Base-by-base conservation (phyloP, 495 filamentous ascomycete genomes). In the Parathielavia appendiculata region DNA sequence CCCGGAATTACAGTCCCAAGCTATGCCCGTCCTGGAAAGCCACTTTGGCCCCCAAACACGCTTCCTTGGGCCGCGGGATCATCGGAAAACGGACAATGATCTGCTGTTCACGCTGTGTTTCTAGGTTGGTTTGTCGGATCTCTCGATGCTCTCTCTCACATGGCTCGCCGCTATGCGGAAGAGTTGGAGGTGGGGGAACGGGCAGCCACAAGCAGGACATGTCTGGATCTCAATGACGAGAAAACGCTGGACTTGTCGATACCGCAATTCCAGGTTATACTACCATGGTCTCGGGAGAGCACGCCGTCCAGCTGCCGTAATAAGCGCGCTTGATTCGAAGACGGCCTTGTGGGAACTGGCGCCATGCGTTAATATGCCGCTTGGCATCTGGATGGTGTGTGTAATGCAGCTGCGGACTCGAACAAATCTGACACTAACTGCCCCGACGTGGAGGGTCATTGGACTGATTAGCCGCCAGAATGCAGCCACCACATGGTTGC, bases 381-480 rank as follows among this genome's bases (percentile, higher is more conserved):
- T 44, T 48, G 58, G 60, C 61, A 61, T 54, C 50, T 63, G 49
- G 46, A 20, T 22, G 35, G 50, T 52, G 50, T 35, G 50, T 35
- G 50, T 40, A 54, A 58, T 56, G 45, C 40, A 48, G 40, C 46
- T 40, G 45, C 36, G 46, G 41, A 35, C 22, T 20, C 40, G n/a
- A 9, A 32, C 26, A 30, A n/a, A 23, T 19, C 22, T 46, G 19
- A 20, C n/a, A 19, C 41, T 0, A 30, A 5, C 35, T 8, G 19
- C 5, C 20, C 38, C 51, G 48, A 16, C 19, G 23, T 13, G 26
- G 13, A 19, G 7, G 16, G 26, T 23, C 26, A 67, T 67, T 62
- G 65, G 62, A 17, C 19, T 13, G n/a, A 36, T 64, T 67, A 64
- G 65, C 59, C 65, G 65, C 65, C 59, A 51, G 49, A 55, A 40